Conservation (phyloP, 2,329 filamentous ascomycete genomes). For the Monosporascus sp. region DNA sequence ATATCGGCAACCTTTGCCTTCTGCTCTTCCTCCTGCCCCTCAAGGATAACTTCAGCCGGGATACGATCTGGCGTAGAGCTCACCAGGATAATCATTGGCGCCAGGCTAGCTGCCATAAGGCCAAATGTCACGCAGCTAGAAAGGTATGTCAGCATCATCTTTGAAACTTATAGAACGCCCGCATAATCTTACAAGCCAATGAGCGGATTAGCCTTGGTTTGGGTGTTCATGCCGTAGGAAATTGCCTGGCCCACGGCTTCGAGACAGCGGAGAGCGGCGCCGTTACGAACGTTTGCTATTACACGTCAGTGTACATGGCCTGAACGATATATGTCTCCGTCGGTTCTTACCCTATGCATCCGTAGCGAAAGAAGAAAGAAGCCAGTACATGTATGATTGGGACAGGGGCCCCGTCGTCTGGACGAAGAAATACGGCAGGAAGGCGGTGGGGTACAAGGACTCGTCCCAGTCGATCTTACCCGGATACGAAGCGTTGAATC, state of each 20-base stretch:
- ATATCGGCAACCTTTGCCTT: slow-evolving; percentile 9
- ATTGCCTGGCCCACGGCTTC: slow-evolving; percentile 37
- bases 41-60: slow-evolving; percentile 33
- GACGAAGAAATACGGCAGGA: slow-evolving; percentile 45
- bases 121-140: slow-evolving; percentile 33
- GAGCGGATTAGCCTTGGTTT: slow-evolving; percentile 31
- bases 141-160: background rate
- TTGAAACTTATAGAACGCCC: background rate
- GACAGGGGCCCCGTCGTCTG: slow-evolving; percentile 36
- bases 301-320: background rate
- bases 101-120: slow-evolving; percentile 29
- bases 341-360: slow-evolving; percentile 30
- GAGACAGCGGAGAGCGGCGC: slow-evolving; percentile 35
- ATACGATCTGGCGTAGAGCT: slow-evolving; percentile 35
- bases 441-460: slow-evolving; percentile 34
- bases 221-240: slow-evolving; percentile 37
- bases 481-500: slow-evolving; percentile 33
- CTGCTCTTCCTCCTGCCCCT: slow-evolving; percentile 22
- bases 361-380: slow-evolving; percentile 37
- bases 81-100: slow-evolving; percentile 34
- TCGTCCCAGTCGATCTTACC: slow-evolving; percentile 44
- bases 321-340: background rate
- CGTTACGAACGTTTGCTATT: slow-evolving; percentile 36
- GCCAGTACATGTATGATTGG: slow-evolving; percentile 41
- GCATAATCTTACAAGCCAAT: slow-evolving; percentile 32